These are phyloP conservation scores for Arthrobotrys pseudoclavata DNA, from an alignment of 2,329 filamentous ascomycete species.

Conservation along the genomic window DNA sequence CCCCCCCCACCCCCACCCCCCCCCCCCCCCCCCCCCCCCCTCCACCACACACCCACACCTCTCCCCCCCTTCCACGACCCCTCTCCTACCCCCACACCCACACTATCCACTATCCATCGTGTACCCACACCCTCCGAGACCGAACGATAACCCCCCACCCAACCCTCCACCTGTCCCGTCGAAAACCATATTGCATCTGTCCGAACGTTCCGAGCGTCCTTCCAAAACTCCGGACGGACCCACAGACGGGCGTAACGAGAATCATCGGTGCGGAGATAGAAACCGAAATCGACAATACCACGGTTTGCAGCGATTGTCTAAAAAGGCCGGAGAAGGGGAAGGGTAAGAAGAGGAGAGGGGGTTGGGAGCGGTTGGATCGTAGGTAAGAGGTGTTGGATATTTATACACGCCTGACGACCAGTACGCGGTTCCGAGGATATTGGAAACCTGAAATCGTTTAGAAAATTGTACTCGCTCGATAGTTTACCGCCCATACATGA, in stretches of 20 bases:
- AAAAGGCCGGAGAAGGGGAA: not conserved
- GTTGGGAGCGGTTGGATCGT: not conserved
- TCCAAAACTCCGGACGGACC: not conserved
- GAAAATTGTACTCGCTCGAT: too few species aligned
- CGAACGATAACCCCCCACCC: slow-evolving; percentile 12
- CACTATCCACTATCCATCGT: slow-evolving; percentile 33
- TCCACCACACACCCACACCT: slow-evolving; percentile 8
- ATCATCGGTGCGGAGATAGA: not conserved
- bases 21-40: slow-evolving; percentile 16
- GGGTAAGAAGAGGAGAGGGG: not conserved
- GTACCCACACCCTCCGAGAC: slow-evolving; percentile 33
- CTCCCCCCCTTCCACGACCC: slow-evolving; percentile 13
- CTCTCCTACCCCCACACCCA: slow-evolving; percentile 27
- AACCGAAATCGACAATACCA: not conserved
- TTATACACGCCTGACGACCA: too few species aligned
- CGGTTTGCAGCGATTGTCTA: not conserved
- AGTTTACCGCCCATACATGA: too few species aligned
- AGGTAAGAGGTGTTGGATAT: too few species aligned
- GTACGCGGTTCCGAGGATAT: too few species aligned
- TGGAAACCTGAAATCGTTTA: too few species aligned
- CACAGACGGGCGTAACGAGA: not conserved
- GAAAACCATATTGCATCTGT: not conserved
- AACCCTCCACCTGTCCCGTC: not conserved
- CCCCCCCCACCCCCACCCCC: not conserved
- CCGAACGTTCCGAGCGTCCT: not conserved